Evolutionary conservation across 1,284 basidiomycete genomes (phyloP).

Genomic region (Vanrija humicola): DNA sequence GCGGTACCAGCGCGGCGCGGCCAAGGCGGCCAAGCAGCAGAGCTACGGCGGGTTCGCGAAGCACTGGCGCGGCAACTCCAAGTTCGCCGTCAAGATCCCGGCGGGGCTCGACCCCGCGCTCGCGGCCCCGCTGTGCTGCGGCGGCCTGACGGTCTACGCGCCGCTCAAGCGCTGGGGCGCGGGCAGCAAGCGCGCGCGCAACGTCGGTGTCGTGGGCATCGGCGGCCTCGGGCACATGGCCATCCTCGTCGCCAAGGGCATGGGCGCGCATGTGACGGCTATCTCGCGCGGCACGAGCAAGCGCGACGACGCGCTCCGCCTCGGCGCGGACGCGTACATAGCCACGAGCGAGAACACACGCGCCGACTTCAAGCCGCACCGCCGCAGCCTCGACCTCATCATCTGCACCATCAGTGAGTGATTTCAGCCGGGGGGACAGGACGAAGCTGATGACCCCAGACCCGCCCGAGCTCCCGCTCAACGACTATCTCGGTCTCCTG

Average conservation of each 20-base stretch:
- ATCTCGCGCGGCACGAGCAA: constrained; percentile 53
- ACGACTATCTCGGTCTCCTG: constrained; percentile 43
- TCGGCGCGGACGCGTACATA: constrained; percentile 50
- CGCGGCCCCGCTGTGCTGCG: constrained; percentile 53
- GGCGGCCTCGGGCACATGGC: constrained; percentile 49
- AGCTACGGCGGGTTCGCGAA: constrained; percentile 50
- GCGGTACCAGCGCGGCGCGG: constrained; percentile 2
- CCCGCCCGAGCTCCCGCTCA: constrained; percentile 23
- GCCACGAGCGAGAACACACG: constrained; percentile 32
- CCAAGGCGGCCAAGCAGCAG: constrained; percentile 11
- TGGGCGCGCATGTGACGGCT: constrained; percentile 59
- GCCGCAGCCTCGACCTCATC: constrained; percentile 48
- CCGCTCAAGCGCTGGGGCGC: constrained; percentile 52
- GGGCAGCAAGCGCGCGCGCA: constrained; percentile 48
- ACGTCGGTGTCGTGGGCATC: constrained; percentile 53
- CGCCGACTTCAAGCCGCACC: constrained; percentile 31
- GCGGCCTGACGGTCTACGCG: constrained; percentile 50
- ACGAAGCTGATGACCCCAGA: neutral
- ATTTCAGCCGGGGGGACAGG: no score
- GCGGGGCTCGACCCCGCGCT: constrained; percentile 56
- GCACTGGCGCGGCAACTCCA: constrained; percentile 42
- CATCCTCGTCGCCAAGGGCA: constrained; percentile 51
- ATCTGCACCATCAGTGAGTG: constrained; percentile 48
- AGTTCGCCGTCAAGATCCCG: constrained; percentile 64
- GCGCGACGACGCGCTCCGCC: constrained; percentile 51